Conservation (phyloP, 140 eudicot species). For the Bidens hawaiensis region DNA sequence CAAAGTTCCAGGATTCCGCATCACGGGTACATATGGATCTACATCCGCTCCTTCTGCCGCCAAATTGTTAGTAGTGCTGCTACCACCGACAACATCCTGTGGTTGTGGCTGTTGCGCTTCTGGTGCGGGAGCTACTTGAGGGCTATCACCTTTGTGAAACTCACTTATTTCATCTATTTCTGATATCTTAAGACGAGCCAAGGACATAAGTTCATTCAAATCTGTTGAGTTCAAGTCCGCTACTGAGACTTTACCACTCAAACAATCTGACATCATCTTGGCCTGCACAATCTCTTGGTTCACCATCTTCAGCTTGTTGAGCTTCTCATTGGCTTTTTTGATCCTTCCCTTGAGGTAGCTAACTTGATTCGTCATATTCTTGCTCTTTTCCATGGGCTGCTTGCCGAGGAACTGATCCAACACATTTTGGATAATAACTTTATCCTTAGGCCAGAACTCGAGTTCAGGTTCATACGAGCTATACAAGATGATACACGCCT, state of each 20-base stretch:
- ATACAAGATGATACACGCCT: conserved; percentile 48
- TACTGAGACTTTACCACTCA: conserved; percentile 22
- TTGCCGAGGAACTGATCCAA: conserved; percentile 24
- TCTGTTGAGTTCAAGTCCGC: conserved; percentile 20
- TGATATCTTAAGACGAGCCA: conserved; percentile 21
- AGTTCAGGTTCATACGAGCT: conserved; percentile 33
- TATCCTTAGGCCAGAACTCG: conserved; percentile 38
- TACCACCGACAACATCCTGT: neutral
- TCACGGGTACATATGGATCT: conserved; percentile 18
- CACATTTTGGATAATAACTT: conserved; percentile 30
- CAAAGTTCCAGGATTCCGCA: too few relatives aligned
- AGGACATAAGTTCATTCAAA: conserved; percentile 26
- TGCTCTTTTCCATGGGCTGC: conserved; percentile 41
- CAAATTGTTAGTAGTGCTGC: neutral
- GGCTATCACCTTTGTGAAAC: conserved; percentile 15
- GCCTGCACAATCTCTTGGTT: conserved; percentile 31
- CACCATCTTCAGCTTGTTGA: conserved; percentile 30
- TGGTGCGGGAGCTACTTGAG: neutral
- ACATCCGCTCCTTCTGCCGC: conserved; percentile 1
- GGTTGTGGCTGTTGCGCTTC: neutral
- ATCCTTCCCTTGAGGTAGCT: conserved; percentile 33
- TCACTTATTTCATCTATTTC: conserved; percentile 37
- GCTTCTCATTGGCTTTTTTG: too few relatives aligned
- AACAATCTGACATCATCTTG: conserved; percentile 35
- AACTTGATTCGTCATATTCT: conserved; percentile 40